These are phyloP conservation scores for Crithidia brevicula DNA, from an alignment of 208 protist genomes.

Conservation along the genomic window DNA sequence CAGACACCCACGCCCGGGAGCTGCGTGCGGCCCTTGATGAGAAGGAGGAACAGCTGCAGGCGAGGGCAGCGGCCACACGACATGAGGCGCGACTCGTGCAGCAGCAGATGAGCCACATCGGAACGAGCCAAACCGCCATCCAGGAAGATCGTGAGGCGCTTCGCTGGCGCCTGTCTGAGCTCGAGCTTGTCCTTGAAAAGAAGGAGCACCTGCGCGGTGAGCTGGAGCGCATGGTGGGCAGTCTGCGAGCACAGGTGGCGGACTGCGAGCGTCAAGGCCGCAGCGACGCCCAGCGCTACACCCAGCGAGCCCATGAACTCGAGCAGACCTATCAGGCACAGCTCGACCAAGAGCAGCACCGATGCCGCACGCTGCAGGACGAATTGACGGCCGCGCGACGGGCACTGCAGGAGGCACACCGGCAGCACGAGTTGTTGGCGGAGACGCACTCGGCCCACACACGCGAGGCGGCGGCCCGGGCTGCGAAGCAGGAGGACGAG, in stretches of 20 bases:
- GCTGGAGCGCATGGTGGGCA: conserved; percentile 19
- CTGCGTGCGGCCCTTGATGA: conserved; percentile 32
- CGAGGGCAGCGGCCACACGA: conserved; percentile 19
- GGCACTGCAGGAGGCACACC: conserved; percentile 17
- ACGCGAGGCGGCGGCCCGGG: conserved; percentile 5
- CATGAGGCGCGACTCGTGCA: conserved; percentile 28
- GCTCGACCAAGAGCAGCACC: conserved; percentile 26
- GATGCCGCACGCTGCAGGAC: conserved; percentile 19
- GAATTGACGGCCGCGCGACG: conserved; percentile 21
- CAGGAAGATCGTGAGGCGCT: conserved; percentile 33
- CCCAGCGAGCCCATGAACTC: conserved; percentile 28
- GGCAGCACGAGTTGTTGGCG: conserved; percentile 27
- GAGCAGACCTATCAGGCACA: conserved; percentile 26
- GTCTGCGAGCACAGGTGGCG: conserved; percentile 14
- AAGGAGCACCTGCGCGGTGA: conserved; percentile 33
- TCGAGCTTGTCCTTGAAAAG: conserved; percentile 26
- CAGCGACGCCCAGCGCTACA: conserved; percentile 27
- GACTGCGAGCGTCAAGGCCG: conserved; percentile 20
- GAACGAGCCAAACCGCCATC: conserved; percentile 25
- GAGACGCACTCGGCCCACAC: conserved; percentile 14
- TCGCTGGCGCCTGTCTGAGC: conserved; percentile 28
- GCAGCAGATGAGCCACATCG: conserved; percentile 22
- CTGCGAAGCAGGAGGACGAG: conserved; percentile 21
- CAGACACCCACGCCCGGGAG: conserved; percentile 20
- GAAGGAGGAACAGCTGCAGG: conserved; percentile 46